These are phyloP conservation scores for Danielia reshetovae DNA, from an alignment of 805 yeast genomes.

Conservation along the genomic window DNA sequence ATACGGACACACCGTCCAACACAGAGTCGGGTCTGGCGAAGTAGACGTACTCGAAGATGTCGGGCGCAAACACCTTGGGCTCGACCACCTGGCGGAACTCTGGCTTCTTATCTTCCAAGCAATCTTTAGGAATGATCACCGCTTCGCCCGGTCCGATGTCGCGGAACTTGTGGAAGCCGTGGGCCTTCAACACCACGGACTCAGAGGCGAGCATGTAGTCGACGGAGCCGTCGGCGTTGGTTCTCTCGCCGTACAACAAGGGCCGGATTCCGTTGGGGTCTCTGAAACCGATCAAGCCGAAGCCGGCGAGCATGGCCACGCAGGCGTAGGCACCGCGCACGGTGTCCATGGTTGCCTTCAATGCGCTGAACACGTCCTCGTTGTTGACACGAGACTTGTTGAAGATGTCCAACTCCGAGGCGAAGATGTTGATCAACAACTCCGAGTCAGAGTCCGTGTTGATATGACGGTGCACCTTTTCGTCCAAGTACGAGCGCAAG, in stretches of 20 bases:
- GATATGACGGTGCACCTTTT: constrained; percentile 92
- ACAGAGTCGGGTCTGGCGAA: constrained; percentile 98
- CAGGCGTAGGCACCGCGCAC: constrained; percentile 98
- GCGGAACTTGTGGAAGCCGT: constrained; percentile 72
- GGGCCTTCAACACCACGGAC: constrained; percentile 91
- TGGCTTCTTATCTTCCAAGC: constrained; percentile 42
- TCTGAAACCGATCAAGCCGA: constrained; percentile 91
- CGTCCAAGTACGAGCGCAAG: constrained; percentile 77
- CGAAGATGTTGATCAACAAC: constrained; percentile 82
- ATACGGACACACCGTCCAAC: constrained; percentile 93
- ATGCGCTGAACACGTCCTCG: constrained; percentile 81
- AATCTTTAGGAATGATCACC: constrained; percentile 80
- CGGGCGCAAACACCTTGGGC: constrained; percentile 80
- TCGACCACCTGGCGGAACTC: constrained; percentile 85
- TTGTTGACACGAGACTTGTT: constrained; percentile 92
- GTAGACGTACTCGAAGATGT: constrained; percentile 94
- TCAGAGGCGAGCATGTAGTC: constrained; percentile 97
- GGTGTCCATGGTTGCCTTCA: constrained; percentile 72
- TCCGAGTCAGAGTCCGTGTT: constrained; percentile 97
- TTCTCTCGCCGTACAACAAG: constrained; percentile 77
- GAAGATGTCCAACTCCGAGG: constrained; percentile 84
- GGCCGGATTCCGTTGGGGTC: constrained; percentile 98
- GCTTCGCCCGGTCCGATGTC: constrained; percentile 96
- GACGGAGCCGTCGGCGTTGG: constrained; percentile 56
- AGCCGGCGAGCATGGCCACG: constrained; percentile 92